These are phyloP conservation scores for Lichtheimia ornata DNA, from an alignment of 371 early-diverging fungal genomes.

Conservation along the genomic window DNA sequence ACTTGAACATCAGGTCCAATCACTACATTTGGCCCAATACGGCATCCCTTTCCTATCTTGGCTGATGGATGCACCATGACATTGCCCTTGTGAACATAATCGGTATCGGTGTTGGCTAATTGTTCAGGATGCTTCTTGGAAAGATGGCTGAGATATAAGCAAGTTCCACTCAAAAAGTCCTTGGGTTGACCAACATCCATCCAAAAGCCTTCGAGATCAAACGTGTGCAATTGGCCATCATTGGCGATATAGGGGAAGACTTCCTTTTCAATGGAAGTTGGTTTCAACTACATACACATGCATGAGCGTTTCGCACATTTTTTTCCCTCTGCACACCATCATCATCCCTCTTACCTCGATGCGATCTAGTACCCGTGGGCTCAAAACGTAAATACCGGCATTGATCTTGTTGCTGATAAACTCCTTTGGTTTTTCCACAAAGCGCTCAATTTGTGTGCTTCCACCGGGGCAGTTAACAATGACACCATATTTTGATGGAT, in stretches of 20 bases:
- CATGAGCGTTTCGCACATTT: no score
- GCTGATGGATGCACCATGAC: constrained; percentile 92
- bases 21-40: constrained; percentile 94
- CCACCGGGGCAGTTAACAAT: constrained; percentile 72
- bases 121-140: constrained; percentile 72
- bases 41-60: constrained; percentile 91
- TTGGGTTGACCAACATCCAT: constrained; percentile 99
- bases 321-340: no score
- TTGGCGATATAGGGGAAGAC: constrained; percentile 96
- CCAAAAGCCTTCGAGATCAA: constrained; percentile 98
- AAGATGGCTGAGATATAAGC: constrained; percentile 87
- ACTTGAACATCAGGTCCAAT: constrained; percentile 93
- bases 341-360: constrained; percentile 63
- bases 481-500: constrained; percentile 99
- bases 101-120: constrained; percentile 65
- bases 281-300: constrained; percentile 62
- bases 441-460: constrained; percentile 82
- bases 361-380: constrained; percentile 86
- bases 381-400: constrained; percentile 99
- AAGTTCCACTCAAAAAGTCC: constrained; percentile 96
- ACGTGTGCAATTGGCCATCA: constrained; percentile 86
- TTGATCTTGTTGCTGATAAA: constrained; percentile 98
- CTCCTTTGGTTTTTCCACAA: constrained; percentile 98
- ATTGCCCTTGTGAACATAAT: constrained; percentile 80
- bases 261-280: constrained; percentile 98